Conservation (phyloP, 2,329 filamentous ascomycete genomes). For the Curvularia verruculosa region DNA sequence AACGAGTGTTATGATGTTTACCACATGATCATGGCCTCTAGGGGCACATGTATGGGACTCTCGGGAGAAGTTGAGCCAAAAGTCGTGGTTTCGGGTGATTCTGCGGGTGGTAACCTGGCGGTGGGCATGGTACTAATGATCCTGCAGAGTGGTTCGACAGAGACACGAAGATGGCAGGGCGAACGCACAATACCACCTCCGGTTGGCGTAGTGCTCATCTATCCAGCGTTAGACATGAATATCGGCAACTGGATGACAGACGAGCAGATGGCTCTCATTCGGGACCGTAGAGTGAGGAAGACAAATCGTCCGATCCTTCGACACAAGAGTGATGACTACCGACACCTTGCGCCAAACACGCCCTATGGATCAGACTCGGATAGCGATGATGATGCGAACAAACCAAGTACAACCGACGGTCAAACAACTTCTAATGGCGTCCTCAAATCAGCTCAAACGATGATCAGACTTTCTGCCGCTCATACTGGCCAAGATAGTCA, state of each 20-base stretch:
- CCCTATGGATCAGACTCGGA: slow-evolving; percentile 79
- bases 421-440: slow-evolving; percentile 29
- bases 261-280: slow-evolving; percentile 93
- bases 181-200: slow-evolving; percentile 72
- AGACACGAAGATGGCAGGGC: slow-evolving; percentile 61
- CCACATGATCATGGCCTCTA: slow-evolving; percentile 71
- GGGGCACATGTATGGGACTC: slow-evolving; percentile 77
- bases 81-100: slow-evolving; percentile 78
- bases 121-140: slow-evolving; percentile 87
- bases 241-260: slow-evolving; percentile 99
- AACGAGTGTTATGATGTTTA: slow-evolving; percentile 91
- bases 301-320: slow-evolving; percentile 80
- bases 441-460: slow-evolving; percentile 43
- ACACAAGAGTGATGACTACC: slow-evolving; percentile 88
- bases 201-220: slow-evolving; percentile 82
- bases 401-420: slow-evolving; percentile 15
- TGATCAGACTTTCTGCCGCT: slow-evolving; percentile 48
- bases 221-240: slow-evolving; percentile 93
- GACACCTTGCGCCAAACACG: slow-evolving; percentile 77
- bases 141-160: slow-evolving; percentile 71
- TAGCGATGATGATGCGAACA: slow-evolving; percentile 47
- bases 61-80: slow-evolving; percentile 69
- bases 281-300: slow-evolving; percentile 77
- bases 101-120: slow-evolving; percentile 81
- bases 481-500: slow-evolving; percentile 44